Conservation (phyloP, 176 grass and related monocot species). For the Poa annua region DNA sequence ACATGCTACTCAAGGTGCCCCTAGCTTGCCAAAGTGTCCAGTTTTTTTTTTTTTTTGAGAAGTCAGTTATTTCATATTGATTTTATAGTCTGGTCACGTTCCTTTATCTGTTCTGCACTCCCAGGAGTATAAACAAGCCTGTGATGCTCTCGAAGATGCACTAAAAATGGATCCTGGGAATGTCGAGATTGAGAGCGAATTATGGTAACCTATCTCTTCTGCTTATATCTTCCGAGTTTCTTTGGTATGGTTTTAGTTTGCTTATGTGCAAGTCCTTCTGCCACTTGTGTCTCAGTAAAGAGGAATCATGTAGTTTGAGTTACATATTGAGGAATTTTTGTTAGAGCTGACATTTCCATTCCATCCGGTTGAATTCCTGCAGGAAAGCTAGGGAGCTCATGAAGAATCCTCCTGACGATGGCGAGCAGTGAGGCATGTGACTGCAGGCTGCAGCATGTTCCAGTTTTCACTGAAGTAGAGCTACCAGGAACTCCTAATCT, state of each 20-base stretch:
- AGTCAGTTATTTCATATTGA: background rate
- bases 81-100: background rate
- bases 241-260: background rate
- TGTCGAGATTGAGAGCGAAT: background rate
- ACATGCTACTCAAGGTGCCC: background rate
- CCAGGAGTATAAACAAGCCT: conserved; percentile 7
- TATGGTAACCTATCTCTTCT: background rate
- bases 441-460: background rate
- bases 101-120: background rate
- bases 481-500: background rate
- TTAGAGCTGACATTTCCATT: background rate
- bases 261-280: background rate
- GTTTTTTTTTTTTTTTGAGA: too few relatives aligned
- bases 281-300: too few relatives aligned
- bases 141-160: conserved; percentile 6
- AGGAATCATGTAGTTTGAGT: background rate
- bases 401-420: background rate
- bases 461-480: conserved; percentile 10
- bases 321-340: background rate
- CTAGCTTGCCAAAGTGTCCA: background rate
- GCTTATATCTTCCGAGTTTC: background rate
- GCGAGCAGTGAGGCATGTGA: background rate
- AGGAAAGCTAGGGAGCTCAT: conserved; percentile 12
- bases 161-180: background rate
- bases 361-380: background rate